These are phyloP conservation scores for Berberis vulgaris DNA, from an alignment of 164 flowering plant species.

Conservation along the genomic window DNA sequence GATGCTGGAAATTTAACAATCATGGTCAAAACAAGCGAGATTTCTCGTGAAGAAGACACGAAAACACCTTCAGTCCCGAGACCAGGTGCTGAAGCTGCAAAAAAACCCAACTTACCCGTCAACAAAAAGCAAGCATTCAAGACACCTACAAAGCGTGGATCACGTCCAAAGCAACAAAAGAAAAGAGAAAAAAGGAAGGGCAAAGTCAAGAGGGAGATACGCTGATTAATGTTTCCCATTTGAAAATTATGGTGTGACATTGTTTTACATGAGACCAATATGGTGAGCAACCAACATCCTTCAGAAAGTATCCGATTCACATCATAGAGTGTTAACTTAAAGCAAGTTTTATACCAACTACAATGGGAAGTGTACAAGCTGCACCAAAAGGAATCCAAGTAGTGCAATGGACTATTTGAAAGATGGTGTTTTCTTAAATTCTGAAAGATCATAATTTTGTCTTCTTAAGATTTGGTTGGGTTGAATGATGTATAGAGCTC, in stretches of 20 bases:
- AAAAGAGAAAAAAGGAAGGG: slow-evolving; percentile 44
- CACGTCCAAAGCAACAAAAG: slow-evolving; percentile 27
- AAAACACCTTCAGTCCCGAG: slow-evolving; percentile 8
- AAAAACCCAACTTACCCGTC: slow-evolving; percentile 31
- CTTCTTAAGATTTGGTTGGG: no score
- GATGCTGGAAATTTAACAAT: slow-evolving; percentile 49
- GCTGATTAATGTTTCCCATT: neutral
- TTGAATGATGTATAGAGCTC: no score
- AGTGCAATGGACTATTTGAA: no score
- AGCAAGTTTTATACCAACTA: no score
- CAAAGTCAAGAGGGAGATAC: slow-evolving; percentile 7
- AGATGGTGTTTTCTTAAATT: no score
- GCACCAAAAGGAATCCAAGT: no score
- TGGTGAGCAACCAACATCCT: neutral
- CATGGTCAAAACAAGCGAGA: slow-evolving; percentile 58
- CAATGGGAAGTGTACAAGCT: no score
- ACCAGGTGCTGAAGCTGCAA: slow-evolving; percentile 16
- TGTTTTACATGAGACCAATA: neutral
- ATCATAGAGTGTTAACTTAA: no score
- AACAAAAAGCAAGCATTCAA: slow-evolving; percentile 48
- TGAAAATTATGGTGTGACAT: neutral
- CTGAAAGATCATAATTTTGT: no score
- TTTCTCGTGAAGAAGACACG: slow-evolving; percentile 43
- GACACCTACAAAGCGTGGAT: slow-evolving; percentile 25
- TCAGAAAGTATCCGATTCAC: no score